Base-by-base conservation (phyloP, 768 basidiomycete genomes). In the Agrocybe pediades region DNA sequence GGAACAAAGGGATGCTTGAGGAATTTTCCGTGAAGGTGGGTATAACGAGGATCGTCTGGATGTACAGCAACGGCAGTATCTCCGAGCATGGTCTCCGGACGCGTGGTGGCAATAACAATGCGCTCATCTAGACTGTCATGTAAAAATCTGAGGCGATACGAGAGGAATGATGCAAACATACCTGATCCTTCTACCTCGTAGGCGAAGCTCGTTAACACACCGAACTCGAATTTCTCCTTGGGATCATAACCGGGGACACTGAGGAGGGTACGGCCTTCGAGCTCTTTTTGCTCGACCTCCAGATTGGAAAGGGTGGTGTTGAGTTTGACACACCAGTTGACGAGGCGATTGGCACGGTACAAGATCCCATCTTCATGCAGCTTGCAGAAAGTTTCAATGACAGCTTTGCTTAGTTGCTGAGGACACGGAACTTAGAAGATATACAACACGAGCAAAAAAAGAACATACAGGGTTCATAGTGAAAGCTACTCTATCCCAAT, bases 291-390 rank as follows among this genome's bases (percentile, higher is more conserved):
- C 42, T 98, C 96, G 61, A 98, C 95, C 83, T 98, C 97, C 47
- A 99, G 80, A 70, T 98, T 98, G n/a, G 96, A 98, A 2, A 99
- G 76, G 0, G 96, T 96, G 1, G 97, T 99, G 68, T 98, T 97
- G 55, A 99, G 75, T 68, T 85, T 82, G 43, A 94, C 91, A 75
- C 97, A 99, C 96, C 97, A 98, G 65, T 98, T 97, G 55, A 98
- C 96, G 41, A 99, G 82, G 20, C 96, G 87, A 65, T 98, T 98
- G 2, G 95, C 95, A 23, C 97, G 90, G 71, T 98, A 98, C 42
- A 99, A 68, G 59, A 92, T 82, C 1, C 95, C 95, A 27, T 92
- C 90, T 67, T 98, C 95, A 62, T 95, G 89, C 26, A 99, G 73
- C 27, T 80, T 79, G 69, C 92, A 95, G 72, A 99, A 99, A 3